Evolutionary conservation across 768 basidiomycete species (phyloP).

Genomic region (Kwoniella sp.): DNA sequence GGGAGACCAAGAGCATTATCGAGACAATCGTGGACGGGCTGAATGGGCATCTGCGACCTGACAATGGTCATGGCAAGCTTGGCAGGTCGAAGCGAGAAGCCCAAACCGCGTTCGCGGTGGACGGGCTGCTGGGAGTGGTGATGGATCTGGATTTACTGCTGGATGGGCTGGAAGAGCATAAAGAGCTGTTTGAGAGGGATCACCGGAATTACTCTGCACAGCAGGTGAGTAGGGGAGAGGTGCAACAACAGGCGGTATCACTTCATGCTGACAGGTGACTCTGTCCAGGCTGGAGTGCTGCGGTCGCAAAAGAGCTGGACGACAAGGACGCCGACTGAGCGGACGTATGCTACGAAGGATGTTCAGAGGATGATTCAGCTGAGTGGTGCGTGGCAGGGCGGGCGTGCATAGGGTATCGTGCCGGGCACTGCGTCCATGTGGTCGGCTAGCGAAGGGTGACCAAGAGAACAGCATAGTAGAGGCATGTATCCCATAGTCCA

Average conservation of each 20-base stretch:
- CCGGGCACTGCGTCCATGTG: too few species aligned
- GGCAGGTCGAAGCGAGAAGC: conserved; percentile 73
- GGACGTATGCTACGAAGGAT: conserved; percentile 87
- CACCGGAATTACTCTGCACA: conserved; percentile 95
- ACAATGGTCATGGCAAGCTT: conserved; percentile 45
- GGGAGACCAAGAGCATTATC: conserved; percentile 72
- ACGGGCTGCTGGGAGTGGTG: conserved; percentile 76
- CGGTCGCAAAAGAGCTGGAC: conserved; percentile 96
- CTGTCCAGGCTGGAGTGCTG: conserved; percentile 81
- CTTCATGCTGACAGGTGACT: neutral
- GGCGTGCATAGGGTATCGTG: too few species aligned
- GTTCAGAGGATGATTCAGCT: conserved; percentile 27
- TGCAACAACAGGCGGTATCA: too few species aligned
- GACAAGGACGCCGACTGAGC: conserved; percentile 80
- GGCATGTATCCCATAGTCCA: too few species aligned
- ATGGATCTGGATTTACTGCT: conserved; percentile 80
- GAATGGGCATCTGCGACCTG: conserved; percentile 43
- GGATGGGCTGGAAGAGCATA: conserved; percentile 85
- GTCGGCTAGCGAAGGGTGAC: too few species aligned
- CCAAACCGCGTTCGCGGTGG: conserved; percentile 65
- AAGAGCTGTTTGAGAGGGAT: conserved; percentile 86
- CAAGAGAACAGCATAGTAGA: too few species aligned
- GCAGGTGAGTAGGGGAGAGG: conserved; percentile 67
- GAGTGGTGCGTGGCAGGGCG: conserved; percentile 32
- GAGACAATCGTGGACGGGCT: conserved; percentile 77